Base-by-base conservation (phyloP, 345 rosid species). In the Brassica carinata region DNA sequence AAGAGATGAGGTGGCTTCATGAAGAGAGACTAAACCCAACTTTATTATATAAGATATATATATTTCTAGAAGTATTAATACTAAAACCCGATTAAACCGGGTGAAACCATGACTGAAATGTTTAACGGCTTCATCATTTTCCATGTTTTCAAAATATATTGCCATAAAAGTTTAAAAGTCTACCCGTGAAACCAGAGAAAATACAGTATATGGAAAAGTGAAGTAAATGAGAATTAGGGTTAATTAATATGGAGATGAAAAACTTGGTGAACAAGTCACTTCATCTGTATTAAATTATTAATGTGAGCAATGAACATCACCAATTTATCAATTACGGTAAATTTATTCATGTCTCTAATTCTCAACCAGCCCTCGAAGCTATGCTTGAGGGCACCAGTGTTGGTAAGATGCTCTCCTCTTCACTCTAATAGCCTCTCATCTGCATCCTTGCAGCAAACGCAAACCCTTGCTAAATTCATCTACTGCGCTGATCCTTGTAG, bases 321-420 rank as follows among this genome's bases (percentile, higher is more conserved):
- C 30, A 57, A 15, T 8, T 18, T 9, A 7, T 57, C 61, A 18
- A 57, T 57, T 57, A 17, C 27, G 27, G 4, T 51, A n/a, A 14
- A 14, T 4, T 14, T 51, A n/a, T 55, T n/a, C 62, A 73, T 73
- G 68, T 61, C 68, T 61, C 68, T n/a, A 26, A 33, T 73, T 73
- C 38, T 61, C 10, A 26, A n/a, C 10, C 38, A 14, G 36, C 69
- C 11, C 9, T 8, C 8, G 23, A 59, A 15, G 55, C n/a, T 59
- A 17, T 1, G 57, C 55, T 18, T 14, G 43, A 5, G 26, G n/a
- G 61, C 23, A 59, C 23, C 14, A 4, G 26, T 3, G 17, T 55
- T 3, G 0, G 64, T 55, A 6, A 71, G 74, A 66, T 75, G 64
- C 43, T 61, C 65, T 26, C 33, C 14, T 61, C 33, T 3, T 4